Evolutionary conservation across 1,139 yeast genomes (phyloP), one percentile per base, ranked within the genome.

Genomic region (Kodamaea ohmeri): DNA sequence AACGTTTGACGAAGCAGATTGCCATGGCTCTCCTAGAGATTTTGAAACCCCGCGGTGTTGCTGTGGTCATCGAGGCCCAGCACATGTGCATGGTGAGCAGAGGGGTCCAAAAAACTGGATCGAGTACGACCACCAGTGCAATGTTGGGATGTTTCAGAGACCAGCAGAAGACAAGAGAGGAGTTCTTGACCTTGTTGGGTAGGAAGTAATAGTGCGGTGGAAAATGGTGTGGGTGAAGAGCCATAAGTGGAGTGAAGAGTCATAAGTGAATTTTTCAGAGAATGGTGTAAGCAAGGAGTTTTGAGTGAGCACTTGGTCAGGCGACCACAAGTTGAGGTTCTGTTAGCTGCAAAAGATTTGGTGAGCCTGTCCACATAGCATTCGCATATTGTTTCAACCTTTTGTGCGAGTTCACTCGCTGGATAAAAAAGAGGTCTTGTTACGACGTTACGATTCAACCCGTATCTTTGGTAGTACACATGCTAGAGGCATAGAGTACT

Each of bases 1-100:
- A 92, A 59, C 74, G 99, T 49, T 73, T 92, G 47, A 92, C 98
- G 12, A 92, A 92, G 60, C 98, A 92, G 61, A 90, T 92, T 40
- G 97, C 98, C 29, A 87, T 89, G 86, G 97, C 98, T 0, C 64
- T 92, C 37, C 80, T 84, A 61, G 97, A 89, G 55, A 86, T 90
- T 44, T 71, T 92, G 52, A 83, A 84, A 56, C 98, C 99, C 13
- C 76, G 92, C 52, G 98, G 98, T 40, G 98, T 92, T 11, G 98
- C 97, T 0, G 98, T 92, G 28, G 97, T 92, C 17, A 89, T 92
- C 56, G 98, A 92, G 62, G 97, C 97, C 19, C 80, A 94, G 7
- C 99, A 92, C 59, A 92, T 94, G 98, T 92, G 99, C 63, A 92
- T 92, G 99, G 97, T 90, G 22, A 88, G 95, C 61, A 78, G 99